These are phyloP conservation scores for Biscogniauxia sp. DNA, from an alignment of 2,329 filamentous ascomycete genomes.

Conservation along the genomic window DNA sequence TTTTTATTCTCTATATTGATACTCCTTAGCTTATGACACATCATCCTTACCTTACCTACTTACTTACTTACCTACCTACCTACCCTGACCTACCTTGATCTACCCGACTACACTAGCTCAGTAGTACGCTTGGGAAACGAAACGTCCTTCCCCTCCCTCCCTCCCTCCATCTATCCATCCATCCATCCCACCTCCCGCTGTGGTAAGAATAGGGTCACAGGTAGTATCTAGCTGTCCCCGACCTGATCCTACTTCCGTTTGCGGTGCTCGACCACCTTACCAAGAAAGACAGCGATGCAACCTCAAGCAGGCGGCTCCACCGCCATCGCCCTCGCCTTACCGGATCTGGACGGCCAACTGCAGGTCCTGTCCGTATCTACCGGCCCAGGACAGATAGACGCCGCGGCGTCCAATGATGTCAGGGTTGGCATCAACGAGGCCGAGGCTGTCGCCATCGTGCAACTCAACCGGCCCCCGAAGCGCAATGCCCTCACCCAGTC, in stretches of 20 bases:
- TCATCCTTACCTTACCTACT: no score
- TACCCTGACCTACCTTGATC: no score
- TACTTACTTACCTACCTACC: no score
- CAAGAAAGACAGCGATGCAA: conserved; percentile 5
- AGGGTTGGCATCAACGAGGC: conserved; percentile 28
- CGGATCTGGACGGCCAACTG: conserved; percentile 16
- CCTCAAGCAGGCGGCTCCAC: neutral
- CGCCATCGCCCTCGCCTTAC: neutral
- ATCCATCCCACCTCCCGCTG: no score
- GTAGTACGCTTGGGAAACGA: no score
- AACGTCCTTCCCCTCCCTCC: no score
- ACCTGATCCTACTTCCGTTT: neutral
- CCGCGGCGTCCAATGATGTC: conserved; percentile 19
- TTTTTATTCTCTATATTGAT: neutral
- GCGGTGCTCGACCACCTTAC: neutral
- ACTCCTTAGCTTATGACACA: conserved; percentile 13
- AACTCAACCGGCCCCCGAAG: conserved; percentile 50
- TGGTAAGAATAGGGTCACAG: neutral
- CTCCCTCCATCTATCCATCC: no score
- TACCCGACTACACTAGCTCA: no score
- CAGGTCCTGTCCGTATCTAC: conserved; percentile 2
- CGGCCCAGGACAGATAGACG: conserved; percentile 1
- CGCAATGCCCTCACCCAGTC: conserved; percentile 56
- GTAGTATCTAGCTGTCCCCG: no score
- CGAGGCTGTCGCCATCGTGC: conserved; percentile 44